Conservation (phyloP, 2,329 filamentous ascomycete genomes). For the Penicillium capsulatum region DNA sequence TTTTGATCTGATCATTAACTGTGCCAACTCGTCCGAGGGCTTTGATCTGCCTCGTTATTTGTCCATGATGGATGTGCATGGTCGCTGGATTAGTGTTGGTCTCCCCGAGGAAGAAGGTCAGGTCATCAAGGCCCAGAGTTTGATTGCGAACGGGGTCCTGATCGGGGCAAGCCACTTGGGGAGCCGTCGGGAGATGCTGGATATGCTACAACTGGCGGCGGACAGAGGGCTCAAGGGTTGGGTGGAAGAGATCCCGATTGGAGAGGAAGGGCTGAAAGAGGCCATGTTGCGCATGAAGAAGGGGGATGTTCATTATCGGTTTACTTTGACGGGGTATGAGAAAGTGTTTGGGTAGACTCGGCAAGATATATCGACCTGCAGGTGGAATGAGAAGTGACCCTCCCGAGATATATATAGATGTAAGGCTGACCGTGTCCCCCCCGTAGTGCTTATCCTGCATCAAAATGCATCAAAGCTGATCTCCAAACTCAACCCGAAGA, state of each 20-base stretch:
- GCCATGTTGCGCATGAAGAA: constrained; percentile 65
- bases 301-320: constrained; percentile 68
- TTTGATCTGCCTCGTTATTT: constrained; percentile 64
- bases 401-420: neutral
- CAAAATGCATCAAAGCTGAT: too few relatives aligned
- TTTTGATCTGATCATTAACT: constrained; percentile 66
- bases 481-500: too few relatives aligned
- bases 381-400: neutral
- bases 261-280: constrained; percentile 64
- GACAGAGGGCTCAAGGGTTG: constrained; percentile 66
- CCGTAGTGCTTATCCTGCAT: too few relatives aligned
- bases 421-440: too few relatives aligned
- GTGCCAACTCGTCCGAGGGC: constrained; percentile 68
- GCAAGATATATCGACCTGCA: neutral
- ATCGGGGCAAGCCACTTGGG: constrained; percentile 70
- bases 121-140: constrained; percentile 66
- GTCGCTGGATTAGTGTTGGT: constrained; percentile 73
- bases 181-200: constrained; percentile 63
- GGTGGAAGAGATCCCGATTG: constrained; percentile 68
- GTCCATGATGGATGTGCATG: constrained; percentile 74
- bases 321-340: constrained; percentile 57
- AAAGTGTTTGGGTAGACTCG: constrained; percentile 30
- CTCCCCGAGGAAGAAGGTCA: constrained; percentile 73
- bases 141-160: constrained; percentile 68
- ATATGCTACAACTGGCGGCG: constrained; percentile 67